Evolutionary conservation across 2,329 filamentous ascomycete species (phyloP).

Genomic region (Alternaria novae-zelandiae): DNA sequence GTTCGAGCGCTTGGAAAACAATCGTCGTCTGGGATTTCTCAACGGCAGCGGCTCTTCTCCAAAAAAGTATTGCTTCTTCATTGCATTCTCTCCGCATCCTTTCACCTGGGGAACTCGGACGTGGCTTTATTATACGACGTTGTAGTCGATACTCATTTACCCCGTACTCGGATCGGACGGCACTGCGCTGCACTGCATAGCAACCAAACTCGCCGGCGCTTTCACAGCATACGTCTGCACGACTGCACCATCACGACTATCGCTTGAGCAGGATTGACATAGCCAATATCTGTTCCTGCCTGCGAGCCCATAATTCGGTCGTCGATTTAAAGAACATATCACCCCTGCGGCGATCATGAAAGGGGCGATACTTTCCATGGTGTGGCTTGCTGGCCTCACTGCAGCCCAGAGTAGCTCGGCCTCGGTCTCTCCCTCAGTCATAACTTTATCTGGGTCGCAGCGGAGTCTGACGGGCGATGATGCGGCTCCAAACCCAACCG

Average conservation of each 20-base stretch:
- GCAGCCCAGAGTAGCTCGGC: slow-evolving; percentile 32
- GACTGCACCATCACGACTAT: neutral
- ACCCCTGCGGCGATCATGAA: slow-evolving; percentile 29
- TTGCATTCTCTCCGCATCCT: neutral
- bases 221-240: neutral
- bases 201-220: neutral
- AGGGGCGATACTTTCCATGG: slow-evolving; percentile 22
- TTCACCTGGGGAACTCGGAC: neutral
- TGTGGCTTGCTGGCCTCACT: slow-evolving; percentile 34
- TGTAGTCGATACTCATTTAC: neutral
- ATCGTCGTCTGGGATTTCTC: slow-evolving; percentile 1
- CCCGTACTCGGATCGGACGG: neutral
- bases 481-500: slow-evolving; percentile 31
- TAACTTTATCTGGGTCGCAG: slow-evolving; percentile 33
- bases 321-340: neutral
- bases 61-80: neutral
- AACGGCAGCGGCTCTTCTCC: neutral
- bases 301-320: neutral
- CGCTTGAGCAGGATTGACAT: neutral
- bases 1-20: slow-evolving; percentile 15
- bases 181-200: neutral
- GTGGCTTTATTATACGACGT: neutral
- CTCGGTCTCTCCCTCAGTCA: slow-evolving; percentile 27
- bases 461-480: slow-evolving; percentile 25
- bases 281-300: neutral